A percentile compares a stretch with the other conserved stretches of the same genome.
Evolutionary conservation across 495 filamentous ascomycete species (phyloP).

Genomic region (Penicillium bovifimosum): DNA sequence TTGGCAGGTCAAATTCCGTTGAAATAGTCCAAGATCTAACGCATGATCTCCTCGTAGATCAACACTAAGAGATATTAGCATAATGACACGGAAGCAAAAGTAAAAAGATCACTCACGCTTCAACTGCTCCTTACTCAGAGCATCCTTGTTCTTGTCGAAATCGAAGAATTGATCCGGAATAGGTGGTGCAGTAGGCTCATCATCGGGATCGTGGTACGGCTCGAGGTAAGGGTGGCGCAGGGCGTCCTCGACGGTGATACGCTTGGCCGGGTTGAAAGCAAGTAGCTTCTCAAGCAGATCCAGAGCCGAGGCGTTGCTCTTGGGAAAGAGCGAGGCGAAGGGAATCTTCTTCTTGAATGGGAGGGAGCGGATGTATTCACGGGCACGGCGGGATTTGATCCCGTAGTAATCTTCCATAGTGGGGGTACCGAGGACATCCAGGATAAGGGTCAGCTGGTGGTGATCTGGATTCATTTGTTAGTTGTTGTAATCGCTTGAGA

Average conservation of each 20-base stretch:
- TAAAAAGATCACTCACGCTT: constrained; percentile 56
- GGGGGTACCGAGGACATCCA: constrained; percentile 96
- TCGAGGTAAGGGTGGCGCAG: constrained; percentile 97
- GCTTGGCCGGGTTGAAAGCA: constrained; percentile 97
- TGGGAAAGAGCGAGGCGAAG: constrained; percentile 94
- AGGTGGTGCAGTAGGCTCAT: constrained; percentile 92
- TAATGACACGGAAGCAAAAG: neutral
- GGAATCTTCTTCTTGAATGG: constrained; percentile 99
- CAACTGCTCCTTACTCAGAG: constrained; percentile 94
- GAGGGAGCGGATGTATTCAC: constrained; percentile 97
- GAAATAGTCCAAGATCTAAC: constrained; percentile 47
- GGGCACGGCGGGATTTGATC: constrained; percentile 95
- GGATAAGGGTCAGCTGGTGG: constrained; percentile 94
- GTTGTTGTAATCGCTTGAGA: constrained; percentile 6
- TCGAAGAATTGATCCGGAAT: constrained; percentile 99
- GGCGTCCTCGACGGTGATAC: constrained; percentile 95
- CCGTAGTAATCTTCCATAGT: constrained; percentile 99
- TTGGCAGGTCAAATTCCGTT: neutral
- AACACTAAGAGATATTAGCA: constrained; percentile 49
- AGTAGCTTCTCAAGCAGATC: constrained; percentile 93
- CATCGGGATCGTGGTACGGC: constrained; percentile 98
- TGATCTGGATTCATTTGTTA: constrained; percentile 58
- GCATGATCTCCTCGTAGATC: constrained; percentile 99
- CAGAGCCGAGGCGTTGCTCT: constrained; percentile 87
- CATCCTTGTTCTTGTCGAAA: constrained; percentile 99